Evolutionary conservation across 2,329 filamentous ascomycete genomes (phyloP).

Genomic region (Talaromyces albobiverticillius): DNA sequence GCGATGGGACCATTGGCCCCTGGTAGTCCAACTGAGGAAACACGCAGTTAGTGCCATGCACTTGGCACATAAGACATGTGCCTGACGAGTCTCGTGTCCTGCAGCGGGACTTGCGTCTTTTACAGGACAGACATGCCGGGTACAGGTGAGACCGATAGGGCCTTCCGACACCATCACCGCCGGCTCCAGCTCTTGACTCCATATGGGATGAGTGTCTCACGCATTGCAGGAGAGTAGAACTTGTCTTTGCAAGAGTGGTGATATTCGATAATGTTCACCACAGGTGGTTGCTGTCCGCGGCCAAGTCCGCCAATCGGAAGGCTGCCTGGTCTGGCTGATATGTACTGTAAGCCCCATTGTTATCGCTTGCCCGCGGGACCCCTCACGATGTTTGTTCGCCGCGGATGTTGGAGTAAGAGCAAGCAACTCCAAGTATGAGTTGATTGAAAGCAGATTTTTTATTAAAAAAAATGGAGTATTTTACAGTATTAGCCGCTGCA

Average conservation of each 20-base stretch:
- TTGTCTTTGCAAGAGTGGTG: neutral
- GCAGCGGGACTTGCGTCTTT: conserved; percentile 54
- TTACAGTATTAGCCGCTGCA: neutral
- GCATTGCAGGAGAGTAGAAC: neutral
- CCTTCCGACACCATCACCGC: conserved; percentile 24
- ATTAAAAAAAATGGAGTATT: too few species aligned
- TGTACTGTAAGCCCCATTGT: too few species aligned
- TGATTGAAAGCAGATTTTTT: too few species aligned
- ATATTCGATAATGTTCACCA: too few species aligned
- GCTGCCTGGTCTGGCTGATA: neutral
- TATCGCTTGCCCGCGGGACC: neutral
- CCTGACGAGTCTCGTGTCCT: conserved; percentile 44
- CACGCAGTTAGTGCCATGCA: conserved; percentile 49
- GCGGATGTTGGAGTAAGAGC: too few species aligned
- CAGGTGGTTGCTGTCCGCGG: neutral
- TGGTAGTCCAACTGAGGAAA: conserved; percentile 31
- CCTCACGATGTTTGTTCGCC: neutral
- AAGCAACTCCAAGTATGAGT: too few species aligned
- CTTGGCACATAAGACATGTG: conserved; percentile 51
- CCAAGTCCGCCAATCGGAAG: neutral
- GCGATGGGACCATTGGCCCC: neutral
- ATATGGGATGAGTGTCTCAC: neutral
- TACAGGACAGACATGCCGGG: conserved; percentile 54
- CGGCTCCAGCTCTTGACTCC: conserved; percentile 6
- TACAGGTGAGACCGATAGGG: conserved; percentile 56